Evolutionary conservation across 768 basidiomycete genomes (phyloP), one percentile per base, ranked within the genome.

Genomic region (Mycena rebaudengoi): DNA sequence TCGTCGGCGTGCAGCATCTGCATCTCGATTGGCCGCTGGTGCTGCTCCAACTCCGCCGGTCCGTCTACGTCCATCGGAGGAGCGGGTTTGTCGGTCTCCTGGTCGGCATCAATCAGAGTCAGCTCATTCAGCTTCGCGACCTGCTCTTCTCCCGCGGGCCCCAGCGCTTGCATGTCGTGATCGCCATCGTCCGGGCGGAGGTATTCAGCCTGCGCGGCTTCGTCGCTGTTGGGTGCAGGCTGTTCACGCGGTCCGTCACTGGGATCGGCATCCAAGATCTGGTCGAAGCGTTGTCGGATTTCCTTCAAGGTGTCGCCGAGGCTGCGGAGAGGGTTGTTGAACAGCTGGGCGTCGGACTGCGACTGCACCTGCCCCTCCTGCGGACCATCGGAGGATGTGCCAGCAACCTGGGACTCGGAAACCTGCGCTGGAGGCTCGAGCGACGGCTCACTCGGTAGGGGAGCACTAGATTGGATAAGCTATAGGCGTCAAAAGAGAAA

Each of bases 91-190:
- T 78, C 73, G 18, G 65, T 44, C 39, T 74, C 66, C 52, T 76
- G 74, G 16, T 86, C 82, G 3, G 87, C 88, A 64, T 94, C 93
- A 26, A 88, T 75, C 65, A 98, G 81, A 44, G 86, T 91, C 33
- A 98, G 87, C 51, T 97, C 90, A 66, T 90, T 85, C 45, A 98
- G 80, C 71, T 90, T 92, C 18, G 92, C 90, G 12, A 87, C 86
- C 73, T 96, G 88, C 68, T 97, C 95, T 41, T 94, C 89, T 11
- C 85, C 88, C 3, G 96, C 91, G 1, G 94, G 88, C 7, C 95
- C 97, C 21, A 99, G 85, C 1, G 96, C 95, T 76, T 97, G 95
- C 87, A 92, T 92, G 32, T 90, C 86, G 56, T 90, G 79, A 63
- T 86, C 87, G 28, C 78, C 81, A 48, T 91, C 89, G 37, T 89